phyloP scores from a whole-genome alignment of 768 basidiomycete genomes.

The Boletus coccyginus region DNA sequence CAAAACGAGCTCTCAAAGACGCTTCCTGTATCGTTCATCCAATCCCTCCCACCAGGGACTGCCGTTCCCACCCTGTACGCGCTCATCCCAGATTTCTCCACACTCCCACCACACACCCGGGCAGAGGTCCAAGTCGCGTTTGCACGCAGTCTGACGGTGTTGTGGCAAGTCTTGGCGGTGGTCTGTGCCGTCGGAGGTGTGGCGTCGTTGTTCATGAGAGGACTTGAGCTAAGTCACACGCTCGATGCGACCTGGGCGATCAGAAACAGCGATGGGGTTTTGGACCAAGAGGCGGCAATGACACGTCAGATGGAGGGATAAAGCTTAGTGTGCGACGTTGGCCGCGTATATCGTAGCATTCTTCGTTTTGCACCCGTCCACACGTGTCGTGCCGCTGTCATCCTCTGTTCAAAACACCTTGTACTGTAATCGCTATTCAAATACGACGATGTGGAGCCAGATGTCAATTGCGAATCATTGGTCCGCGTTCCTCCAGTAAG shows the following conservation, averaged over 20 bases:
- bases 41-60: slow-evolving; percentile 20
- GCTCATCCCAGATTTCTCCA: slow-evolving; percentile 41
- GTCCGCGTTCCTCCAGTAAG: slow-evolving; percentile 33
- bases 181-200: slow-evolving; percentile 24
- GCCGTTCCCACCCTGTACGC: slow-evolving; percentile 36
- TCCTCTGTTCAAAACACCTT: neutral
- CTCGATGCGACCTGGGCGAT: slow-evolving; percentile 13
- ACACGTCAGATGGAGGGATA: neutral
- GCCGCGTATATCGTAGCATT: neutral
- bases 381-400: neutral
- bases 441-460: neutral
- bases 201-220: slow-evolving; percentile 19
- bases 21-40: slow-evolving; percentile 40
- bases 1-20: slow-evolving; percentile 45
- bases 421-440: neutral
- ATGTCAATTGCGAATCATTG: neutral
- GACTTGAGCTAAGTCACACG: slow-evolving; percentile 2
- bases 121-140: slow-evolving; percentile 42
- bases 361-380: neutral
- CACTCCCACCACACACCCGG: slow-evolving; percentile 33
- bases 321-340: neutral
- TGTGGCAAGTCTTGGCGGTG: slow-evolving; percentile 46
- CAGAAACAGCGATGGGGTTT: neutral
- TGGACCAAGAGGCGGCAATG: neutral
- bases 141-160: slow-evolving; percentile 32